A percentile compares a stretch with the other conserved stretches of the same genome.
phyloP scores from a whole-genome alignment of 2,329 filamentous ascomycete species.

The Talaromyces verruculosus region DNA sequence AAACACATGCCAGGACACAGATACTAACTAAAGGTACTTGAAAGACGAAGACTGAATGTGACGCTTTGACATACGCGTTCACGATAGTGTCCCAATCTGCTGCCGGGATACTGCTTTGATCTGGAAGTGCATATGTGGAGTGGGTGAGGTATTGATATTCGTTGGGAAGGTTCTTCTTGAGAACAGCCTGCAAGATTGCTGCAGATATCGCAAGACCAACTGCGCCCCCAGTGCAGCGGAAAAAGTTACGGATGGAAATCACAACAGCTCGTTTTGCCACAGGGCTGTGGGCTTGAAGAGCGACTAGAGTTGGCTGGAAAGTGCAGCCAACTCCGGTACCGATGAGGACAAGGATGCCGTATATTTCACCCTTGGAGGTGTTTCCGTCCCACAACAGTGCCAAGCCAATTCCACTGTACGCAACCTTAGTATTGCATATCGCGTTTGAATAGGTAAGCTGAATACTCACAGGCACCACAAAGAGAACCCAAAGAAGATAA shows the following conservation, averaged over 20 bases:
- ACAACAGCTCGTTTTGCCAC: slow-evolving; percentile 61
- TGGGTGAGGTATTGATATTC: slow-evolving; percentile 41
- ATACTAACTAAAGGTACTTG: slow-evolving; percentile 56
- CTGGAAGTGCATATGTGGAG: slow-evolving; percentile 42
- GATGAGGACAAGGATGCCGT: slow-evolving; percentile 52
- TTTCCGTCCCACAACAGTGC: slow-evolving; percentile 50
- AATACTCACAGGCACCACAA: slow-evolving; percentile 48
- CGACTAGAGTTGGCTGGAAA: slow-evolving; percentile 57
- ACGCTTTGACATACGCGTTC: slow-evolving; percentile 55
- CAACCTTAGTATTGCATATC: neutral
- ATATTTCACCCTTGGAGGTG: slow-evolving; percentile 51
- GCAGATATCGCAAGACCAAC: slow-evolving; percentile 59
- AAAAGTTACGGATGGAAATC: slow-evolving; percentile 63
- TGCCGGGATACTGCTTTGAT: slow-evolving; percentile 30
- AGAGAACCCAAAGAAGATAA: slow-evolving; percentile 53
- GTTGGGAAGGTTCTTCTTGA: slow-evolving; percentile 42
- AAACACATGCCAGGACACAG: slow-evolving; percentile 52
- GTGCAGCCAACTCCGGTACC: slow-evolving; percentile 56
- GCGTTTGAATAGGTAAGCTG: neutral
- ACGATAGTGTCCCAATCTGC: slow-evolving; percentile 46
- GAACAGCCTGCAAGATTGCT: slow-evolving; percentile 48
- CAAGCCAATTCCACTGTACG: slow-evolving; percentile 50
- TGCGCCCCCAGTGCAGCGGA: slow-evolving; percentile 60
- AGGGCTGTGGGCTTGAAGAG: slow-evolving; percentile 57
- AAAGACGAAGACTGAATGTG: slow-evolving; percentile 57